Conservation (phyloP, 2,329 filamentous ascomycete species). For the Neofusicoccum cordaticola region DNA sequence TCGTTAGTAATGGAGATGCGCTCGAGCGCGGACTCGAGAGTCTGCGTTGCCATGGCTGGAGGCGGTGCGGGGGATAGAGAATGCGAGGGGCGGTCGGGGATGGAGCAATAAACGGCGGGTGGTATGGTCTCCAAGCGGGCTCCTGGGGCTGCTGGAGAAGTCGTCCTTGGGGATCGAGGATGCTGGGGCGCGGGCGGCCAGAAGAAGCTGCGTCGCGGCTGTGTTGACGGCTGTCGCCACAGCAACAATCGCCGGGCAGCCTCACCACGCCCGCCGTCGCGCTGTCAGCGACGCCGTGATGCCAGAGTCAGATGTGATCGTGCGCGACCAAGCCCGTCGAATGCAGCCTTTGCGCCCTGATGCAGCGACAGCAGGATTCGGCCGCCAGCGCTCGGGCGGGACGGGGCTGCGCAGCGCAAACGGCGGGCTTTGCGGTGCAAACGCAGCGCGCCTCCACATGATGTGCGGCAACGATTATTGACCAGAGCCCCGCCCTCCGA, state of each 20-base stretch:
- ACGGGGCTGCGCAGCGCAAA: not conserved
- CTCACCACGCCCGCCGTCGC: not conserved
- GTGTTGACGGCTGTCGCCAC: constrained; percentile 17
- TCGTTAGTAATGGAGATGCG: constrained; percentile 86
- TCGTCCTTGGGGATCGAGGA: constrained; percentile 15
- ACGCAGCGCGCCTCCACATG: not conserved
- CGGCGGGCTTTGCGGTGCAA: not conserved
- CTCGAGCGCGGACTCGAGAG: constrained; percentile 84
- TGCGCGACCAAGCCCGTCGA: too few relatives aligned
- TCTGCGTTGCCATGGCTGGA: constrained; percentile 64
- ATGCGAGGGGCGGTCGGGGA: not conserved
- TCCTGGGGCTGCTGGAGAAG: constrained; percentile 9
- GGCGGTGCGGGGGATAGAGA: not conserved
- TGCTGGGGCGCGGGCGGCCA: not conserved
- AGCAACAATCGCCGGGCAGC: constrained; percentile 10
- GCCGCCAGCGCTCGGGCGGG: not conserved
- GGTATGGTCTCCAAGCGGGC: not conserved
- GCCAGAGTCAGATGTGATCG: too few relatives aligned
- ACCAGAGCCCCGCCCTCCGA: constrained; percentile 1
- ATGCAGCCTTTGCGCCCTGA: too few relatives aligned
- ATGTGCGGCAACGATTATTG: constrained; percentile 5
- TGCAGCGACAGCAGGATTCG: too few relatives aligned
- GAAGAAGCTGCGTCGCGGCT: constrained; percentile 1
- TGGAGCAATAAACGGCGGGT: not conserved
- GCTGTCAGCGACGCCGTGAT: not conserved